Percentiles rank a stretch among this genome's conserved stretches.
Conservation (phyloP, 2,329 filamentous ascomycete genomes). For the Fusarium sp. region DNA sequence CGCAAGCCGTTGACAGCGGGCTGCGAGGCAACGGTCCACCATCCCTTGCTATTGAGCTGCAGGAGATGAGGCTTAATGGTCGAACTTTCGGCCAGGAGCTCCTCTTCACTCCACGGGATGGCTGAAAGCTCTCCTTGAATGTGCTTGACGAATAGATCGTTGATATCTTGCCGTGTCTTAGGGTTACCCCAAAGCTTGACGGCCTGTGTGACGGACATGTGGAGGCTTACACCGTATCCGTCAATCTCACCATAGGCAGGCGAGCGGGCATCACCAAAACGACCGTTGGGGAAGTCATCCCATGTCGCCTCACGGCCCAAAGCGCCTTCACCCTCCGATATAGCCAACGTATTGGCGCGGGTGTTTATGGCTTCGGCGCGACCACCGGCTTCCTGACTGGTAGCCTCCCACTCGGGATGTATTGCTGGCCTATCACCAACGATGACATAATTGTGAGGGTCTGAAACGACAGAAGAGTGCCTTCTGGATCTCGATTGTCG, state of each 20-base stretch:
- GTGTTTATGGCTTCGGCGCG: constrained; percentile 79
- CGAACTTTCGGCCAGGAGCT: constrained; percentile 83
- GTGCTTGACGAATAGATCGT: constrained; percentile 82
- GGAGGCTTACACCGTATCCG: constrained; percentile 96
- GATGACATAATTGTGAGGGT: constrained; percentile 89
- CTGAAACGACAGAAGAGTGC: constrained; percentile 83
- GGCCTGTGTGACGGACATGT: constrained; percentile 88
- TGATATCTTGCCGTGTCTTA: constrained; percentile 77
- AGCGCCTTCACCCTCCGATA: constrained; percentile 91
- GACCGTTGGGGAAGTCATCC: constrained; percentile 98
- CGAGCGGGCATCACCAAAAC: constrained; percentile 93
- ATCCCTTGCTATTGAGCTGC: constrained; percentile 81
- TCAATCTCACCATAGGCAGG: constrained; percentile 97
- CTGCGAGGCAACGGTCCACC: constrained; percentile 97
- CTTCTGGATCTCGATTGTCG: constrained; percentile 68
- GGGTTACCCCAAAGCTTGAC: constrained; percentile 88
- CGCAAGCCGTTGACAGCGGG: constrained; percentile 89
- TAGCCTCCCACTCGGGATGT: constrained; percentile 76
- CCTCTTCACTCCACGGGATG: constrained; percentile 95
- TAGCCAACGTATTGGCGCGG: constrained; percentile 87
- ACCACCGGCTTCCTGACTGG: constrained; percentile 81
- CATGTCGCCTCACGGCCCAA: constrained; percentile 95
- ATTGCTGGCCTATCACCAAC: constrained; percentile 73
- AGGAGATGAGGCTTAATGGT: constrained; percentile 83
- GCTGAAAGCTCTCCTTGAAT: constrained; percentile 82